These are phyloP conservation scores for Triticum aestivum DNA, from an alignment of 176 grass and related monocot species.

Conservation along the genomic window DNA sequence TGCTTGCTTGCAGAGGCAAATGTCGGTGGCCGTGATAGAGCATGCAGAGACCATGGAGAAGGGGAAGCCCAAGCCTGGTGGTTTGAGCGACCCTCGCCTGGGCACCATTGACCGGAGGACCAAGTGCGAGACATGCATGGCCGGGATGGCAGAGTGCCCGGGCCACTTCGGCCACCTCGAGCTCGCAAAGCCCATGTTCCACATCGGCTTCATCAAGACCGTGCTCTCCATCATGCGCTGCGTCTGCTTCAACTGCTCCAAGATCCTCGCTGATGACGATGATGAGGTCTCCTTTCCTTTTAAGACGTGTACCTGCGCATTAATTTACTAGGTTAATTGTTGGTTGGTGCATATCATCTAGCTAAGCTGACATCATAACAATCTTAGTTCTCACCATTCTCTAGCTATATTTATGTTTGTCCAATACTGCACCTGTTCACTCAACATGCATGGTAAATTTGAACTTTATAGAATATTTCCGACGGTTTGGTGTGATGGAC, in stretches of 20 bases:
- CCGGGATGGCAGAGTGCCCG: slow-evolving; percentile 91
- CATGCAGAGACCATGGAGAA: slow-evolving; percentile 95
- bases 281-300: slow-evolving; percentile 53
- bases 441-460: not conserved
- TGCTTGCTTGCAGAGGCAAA: slow-evolving; percentile 76
- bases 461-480: not conserved
- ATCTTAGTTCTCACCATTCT: not conserved
- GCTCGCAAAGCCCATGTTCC: slow-evolving; percentile 96
- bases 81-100: slow-evolving; percentile 81
- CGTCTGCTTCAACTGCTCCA: slow-evolving; percentile 99
- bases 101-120: slow-evolving; percentile 92
- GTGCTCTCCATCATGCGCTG: slow-evolving; percentile 95
- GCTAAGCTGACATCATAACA: not conserved
- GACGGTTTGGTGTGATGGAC: not conserved
- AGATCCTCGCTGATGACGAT: slow-evolving; percentile 56
- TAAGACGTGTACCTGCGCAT: not conserved
- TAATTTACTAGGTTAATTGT: not conserved
- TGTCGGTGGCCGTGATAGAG: slow-evolving; percentile 85
- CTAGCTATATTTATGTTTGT: not conserved
- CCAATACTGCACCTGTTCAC: not conserved
- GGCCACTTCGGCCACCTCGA: slow-evolving; percentile 98
- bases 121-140: slow-evolving; percentile 98
- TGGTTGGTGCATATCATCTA: not conserved
- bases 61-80: slow-evolving; percentile 80
- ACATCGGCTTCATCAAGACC: slow-evolving; percentile 94